Evolutionary conservation across 192 early-diverging fungal genomes (phyloP).

Genomic region (Gonapodya sp.): DNA sequence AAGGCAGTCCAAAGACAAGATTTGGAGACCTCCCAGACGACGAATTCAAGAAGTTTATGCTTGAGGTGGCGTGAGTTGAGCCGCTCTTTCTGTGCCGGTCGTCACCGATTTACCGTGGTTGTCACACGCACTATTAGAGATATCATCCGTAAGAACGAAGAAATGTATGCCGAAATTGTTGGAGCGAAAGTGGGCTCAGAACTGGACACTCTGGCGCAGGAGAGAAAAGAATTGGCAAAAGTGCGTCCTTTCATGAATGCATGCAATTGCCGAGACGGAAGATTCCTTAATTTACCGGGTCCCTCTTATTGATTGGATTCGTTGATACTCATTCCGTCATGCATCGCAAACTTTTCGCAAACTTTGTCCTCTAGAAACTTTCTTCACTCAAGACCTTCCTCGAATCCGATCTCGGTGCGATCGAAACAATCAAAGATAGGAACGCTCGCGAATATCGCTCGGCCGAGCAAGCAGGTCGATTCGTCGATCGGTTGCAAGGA

Average conservation of each 20-base stretch:
- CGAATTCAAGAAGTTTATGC: not conserved
- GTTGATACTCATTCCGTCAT: too few relatives aligned
- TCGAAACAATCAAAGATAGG: not conserved
- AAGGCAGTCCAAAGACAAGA: not conserved
- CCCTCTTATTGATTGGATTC: too few relatives aligned
- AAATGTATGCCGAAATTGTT: not conserved
- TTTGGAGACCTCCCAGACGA: constrained; percentile 1
- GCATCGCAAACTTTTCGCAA: too few relatives aligned
- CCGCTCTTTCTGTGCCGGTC: too few relatives aligned
- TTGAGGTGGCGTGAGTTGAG: not conserved
- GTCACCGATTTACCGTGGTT: not conserved
- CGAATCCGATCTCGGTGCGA: not conserved
- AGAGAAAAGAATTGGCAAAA: not conserved
- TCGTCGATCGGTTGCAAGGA: not conserved
- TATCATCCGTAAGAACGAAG: not conserved
- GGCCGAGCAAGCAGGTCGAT: not conserved
- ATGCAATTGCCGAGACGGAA: too few relatives aligned
- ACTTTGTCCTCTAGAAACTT: not conserved
- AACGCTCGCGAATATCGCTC: not conserved
- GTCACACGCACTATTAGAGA: not conserved
- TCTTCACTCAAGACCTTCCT: not conserved
- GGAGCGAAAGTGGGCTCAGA: not conserved
- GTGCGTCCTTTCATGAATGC: too few relatives aligned
- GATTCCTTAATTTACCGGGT: too few relatives aligned
- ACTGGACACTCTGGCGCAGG: not conserved